These are phyloP conservation scores for Dalbergia oliveri DNA, from an alignment of 306 rosid species.

Conservation along the genomic window DNA sequence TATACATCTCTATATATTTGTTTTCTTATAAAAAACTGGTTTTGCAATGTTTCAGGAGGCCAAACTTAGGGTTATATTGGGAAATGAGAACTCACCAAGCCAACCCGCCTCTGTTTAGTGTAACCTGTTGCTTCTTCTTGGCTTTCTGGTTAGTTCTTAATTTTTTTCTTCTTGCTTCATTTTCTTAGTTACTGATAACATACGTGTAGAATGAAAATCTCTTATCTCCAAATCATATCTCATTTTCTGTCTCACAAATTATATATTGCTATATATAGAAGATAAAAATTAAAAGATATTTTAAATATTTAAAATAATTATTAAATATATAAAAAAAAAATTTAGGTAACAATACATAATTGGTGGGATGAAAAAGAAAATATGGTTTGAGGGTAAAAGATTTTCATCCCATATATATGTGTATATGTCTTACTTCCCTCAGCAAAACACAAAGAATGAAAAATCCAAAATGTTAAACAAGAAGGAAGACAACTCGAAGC, in stretches of 20 bases:
- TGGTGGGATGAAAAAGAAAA: too few relatives aligned
- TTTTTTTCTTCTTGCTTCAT: conserved; percentile 15
- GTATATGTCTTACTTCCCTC: background rate
- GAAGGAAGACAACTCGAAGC: background rate
- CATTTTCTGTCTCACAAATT: too few relatives aligned
- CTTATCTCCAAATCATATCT: too few relatives aligned
- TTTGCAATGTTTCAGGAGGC: conserved; percentile 51
- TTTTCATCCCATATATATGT: too few relatives aligned
- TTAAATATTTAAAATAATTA: too few relatives aligned
- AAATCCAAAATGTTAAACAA: background rate
- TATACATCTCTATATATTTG: background rate
- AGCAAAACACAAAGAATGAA: background rate
- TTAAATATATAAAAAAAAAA: too few relatives aligned
- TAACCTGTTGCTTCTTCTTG: conserved; percentile 36
- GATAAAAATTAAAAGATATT: too few relatives aligned
- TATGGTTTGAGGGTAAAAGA: too few relatives aligned
- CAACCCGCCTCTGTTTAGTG: conserved; percentile 13
- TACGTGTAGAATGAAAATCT: too few relatives aligned
- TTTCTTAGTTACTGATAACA: background rate
- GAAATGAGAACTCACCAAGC: conserved; percentile 37
- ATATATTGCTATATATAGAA: too few relatives aligned
- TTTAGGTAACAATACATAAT: too few relatives aligned
- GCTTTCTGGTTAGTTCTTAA: conserved; percentile 55
- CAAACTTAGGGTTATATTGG: conserved; percentile 25
- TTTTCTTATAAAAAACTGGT: conserved; percentile 4